Evolutionary conservation across 225 moss, liverwort and hornwort genomes (phyloP).

Genomic region (Pseudisothecium myosuroides): DNA sequence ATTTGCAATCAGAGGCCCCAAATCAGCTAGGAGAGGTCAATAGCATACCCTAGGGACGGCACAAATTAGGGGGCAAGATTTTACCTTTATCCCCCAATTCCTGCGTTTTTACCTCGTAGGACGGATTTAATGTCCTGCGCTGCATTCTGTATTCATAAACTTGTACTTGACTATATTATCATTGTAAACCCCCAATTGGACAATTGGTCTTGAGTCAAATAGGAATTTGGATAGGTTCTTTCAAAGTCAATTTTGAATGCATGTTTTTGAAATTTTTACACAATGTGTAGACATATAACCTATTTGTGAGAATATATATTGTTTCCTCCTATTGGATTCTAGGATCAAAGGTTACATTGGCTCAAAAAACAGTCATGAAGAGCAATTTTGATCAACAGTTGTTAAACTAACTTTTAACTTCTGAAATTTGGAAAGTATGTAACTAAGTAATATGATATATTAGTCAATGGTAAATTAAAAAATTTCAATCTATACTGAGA

Average conservation of each 20-base stretch:
- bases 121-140: too few relatives aligned
- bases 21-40: too few relatives aligned
- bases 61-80: too few relatives aligned
- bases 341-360: not conserved
- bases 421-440: not conserved
- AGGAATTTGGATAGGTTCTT: too few relatives aligned
- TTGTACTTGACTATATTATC: not conserved
- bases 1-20: too few relatives aligned
- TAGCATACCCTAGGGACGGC: too few relatives aligned
- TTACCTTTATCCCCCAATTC: too few relatives aligned
- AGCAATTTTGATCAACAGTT: not conserved
- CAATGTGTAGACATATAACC: fast-evolving
- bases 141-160: too few relatives aligned
- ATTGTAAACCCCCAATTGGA: not conserved
- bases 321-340: fast-evolving
- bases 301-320: too few relatives aligned
- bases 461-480: not conserved
- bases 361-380: fast-evolving
- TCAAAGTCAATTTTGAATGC: not conserved
- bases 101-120: too few relatives aligned
- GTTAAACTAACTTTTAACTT: too few relatives aligned
- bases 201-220: not conserved
- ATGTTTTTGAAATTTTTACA: too few relatives aligned
- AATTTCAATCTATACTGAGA: fast-evolving
- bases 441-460: not conserved